These are phyloP conservation scores for Diaporthe vexans DNA, from an alignment of 2,329 filamentous ascomycete genomes.

Conservation along the genomic window DNA sequence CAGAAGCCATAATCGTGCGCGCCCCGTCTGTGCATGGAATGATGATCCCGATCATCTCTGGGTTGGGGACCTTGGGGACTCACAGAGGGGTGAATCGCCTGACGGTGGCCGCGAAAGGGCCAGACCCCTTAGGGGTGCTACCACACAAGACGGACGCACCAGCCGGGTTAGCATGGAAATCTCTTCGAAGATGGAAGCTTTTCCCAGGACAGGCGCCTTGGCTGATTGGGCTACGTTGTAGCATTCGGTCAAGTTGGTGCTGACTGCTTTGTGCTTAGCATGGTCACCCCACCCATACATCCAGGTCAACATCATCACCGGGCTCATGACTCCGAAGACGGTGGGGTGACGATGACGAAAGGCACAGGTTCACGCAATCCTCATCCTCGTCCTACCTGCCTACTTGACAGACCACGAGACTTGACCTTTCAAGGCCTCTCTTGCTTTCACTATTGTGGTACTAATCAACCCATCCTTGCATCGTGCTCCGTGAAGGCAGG, in stretches of 20 bases:
- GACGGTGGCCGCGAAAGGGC: constrained; percentile 13
- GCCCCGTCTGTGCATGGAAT: constrained; percentile 36
- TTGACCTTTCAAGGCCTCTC: constrained; percentile 4
- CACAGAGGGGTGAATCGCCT: not conserved
- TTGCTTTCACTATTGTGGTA: not conserved
- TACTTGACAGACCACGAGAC: not conserved
- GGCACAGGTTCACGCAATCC: constrained; percentile 10
- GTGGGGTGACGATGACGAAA: constrained; percentile 30
- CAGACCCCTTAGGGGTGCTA: constrained; percentile 5
- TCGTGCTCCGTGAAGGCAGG: not conserved
- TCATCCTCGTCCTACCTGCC: constrained; percentile 7
- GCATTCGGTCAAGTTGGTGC: constrained; percentile 17
- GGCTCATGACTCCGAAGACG: not conserved
- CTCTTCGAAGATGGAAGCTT: constrained; percentile 34
- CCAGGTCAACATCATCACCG: constrained; percentile 25
- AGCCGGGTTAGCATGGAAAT: constrained; percentile 26
- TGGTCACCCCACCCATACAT: constrained; percentile 16
- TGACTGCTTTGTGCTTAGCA: constrained; percentile 21
- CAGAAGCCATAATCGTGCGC: constrained; percentile 22
- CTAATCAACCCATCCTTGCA: constrained; percentile 5
- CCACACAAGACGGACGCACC: not conserved
- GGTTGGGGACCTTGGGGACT: constrained; percentile 1
- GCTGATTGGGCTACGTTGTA: constrained; percentile 12
- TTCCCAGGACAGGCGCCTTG: constrained; percentile 27
- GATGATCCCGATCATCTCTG: constrained; percentile 15